Conservation (phyloP, 768 basidiomycete species). For the Amanita inopinata region DNA sequence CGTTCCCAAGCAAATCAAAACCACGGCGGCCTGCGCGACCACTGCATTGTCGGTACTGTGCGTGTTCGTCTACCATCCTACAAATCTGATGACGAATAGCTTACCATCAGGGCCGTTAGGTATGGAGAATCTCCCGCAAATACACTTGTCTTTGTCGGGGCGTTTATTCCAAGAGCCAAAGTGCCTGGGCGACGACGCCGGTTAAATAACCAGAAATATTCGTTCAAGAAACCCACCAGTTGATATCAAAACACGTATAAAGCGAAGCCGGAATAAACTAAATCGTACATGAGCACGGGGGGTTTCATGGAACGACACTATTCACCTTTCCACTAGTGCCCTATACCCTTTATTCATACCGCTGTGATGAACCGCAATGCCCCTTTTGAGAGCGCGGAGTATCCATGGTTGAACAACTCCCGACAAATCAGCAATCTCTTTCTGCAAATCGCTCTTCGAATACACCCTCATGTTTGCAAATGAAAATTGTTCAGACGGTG, state of each 20-base stretch:
- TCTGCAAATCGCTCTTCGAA: conserved; percentile 36
- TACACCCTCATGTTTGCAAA: conserved; percentile 40
- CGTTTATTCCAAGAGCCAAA: conserved; percentile 68
- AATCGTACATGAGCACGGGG: neutral
- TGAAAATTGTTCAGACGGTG: conserved; percentile 50
- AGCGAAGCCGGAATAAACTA: conserved; percentile 54
- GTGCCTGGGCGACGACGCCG: conserved; percentile 32
- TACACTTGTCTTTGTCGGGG: conserved; percentile 55
- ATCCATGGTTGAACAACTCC: conserved; percentile 26
- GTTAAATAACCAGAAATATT: neutral
- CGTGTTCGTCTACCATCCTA: conserved; percentile 4
- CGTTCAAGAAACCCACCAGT: conserved; percentile 31
- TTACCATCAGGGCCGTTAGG: conserved; percentile 50
- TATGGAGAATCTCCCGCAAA: conserved; percentile 56
- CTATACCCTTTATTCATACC: conserved; percentile 52
- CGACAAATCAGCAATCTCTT: conserved; percentile 32
- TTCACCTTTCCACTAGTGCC: conserved; percentile 15
- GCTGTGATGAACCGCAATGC: conserved; percentile 61
- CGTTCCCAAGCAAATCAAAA: conserved; percentile 59
- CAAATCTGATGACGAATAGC: conserved; percentile 10
- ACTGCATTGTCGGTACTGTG: conserved; percentile 62
- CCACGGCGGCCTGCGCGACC: conserved; percentile 69
- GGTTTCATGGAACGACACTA: no score
- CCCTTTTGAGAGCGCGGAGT: conserved; percentile 42
- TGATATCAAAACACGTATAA: conserved; percentile 55